Percentiles rank a stretch among this genome's conserved stretches.
Evolutionary conservation across 371 early-diverging fungal species (phyloP).

Genomic region (Apophysomyces ossiformis): DNA sequence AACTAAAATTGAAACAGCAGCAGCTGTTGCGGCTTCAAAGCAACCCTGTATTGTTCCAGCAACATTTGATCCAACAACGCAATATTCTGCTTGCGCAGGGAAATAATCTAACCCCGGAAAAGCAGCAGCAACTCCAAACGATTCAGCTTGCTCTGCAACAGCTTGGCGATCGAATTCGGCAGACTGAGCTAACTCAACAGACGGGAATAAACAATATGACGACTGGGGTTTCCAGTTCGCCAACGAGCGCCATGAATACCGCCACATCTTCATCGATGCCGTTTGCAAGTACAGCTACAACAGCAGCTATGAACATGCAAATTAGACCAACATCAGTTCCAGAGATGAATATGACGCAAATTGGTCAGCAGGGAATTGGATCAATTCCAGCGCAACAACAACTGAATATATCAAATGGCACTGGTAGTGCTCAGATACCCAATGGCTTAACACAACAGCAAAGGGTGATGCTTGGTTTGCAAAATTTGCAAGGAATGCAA

Average conservation of each 20-base stretch:
- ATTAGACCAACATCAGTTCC: slow-evolving; percentile 13
- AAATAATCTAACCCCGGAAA: slow-evolving; percentile 27
- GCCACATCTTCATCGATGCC: slow-evolving; percentile 25
- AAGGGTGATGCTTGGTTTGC: slow-evolving; percentile 17
- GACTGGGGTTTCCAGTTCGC: slow-evolving; percentile 13
- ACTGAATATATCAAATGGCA: slow-evolving; percentile 13
- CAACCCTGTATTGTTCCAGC: slow-evolving; percentile 21
- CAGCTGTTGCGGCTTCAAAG: slow-evolving; percentile 18
- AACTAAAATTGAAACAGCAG: slow-evolving; percentile 16
- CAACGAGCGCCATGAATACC: slow-evolving; percentile 12
- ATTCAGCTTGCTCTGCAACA: slow-evolving; percentile 22
- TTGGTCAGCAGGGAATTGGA: slow-evolving; percentile 18
- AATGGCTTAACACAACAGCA: slow-evolving; percentile 21
- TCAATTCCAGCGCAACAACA: slow-evolving; percentile 24
- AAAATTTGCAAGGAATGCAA: slow-evolving; percentile 18
- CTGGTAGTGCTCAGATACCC: slow-evolving; percentile 13
- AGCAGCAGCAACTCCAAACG: slow-evolving; percentile 38
- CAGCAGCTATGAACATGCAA: slow-evolving; percentile 18
- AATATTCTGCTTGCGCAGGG: slow-evolving; percentile 19
- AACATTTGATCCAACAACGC: slow-evolving; percentile 29
- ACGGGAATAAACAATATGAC: slow-evolving; percentile 6
- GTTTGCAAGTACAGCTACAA: slow-evolving; percentile 21
- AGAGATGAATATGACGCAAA: slow-evolving; percentile 2
- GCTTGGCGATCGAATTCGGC: slow-evolving; percentile 10
- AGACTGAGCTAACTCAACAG: slow-evolving; percentile 13